Conservation (phyloP, 2,329 filamentous ascomycete species). For the Nothophaeocryptopus gaeumannii region DNA sequence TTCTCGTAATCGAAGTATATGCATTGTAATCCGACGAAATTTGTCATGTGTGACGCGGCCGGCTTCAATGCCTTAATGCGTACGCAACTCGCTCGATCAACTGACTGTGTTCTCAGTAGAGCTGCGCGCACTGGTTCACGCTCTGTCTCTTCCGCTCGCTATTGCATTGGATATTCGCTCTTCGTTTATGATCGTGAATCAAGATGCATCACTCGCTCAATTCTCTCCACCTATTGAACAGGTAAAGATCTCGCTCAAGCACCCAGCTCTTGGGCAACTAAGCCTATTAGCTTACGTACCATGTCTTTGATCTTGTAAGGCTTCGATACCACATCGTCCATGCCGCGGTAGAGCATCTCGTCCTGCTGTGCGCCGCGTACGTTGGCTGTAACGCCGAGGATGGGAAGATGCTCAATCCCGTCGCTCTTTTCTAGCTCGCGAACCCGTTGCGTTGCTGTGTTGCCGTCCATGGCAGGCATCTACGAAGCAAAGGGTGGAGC, state of each 20-base stretch:
- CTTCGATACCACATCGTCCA: slow-evolving; percentile 35
- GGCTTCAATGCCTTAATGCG: no score
- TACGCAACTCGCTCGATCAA: no score
- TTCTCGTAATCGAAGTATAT: no score
- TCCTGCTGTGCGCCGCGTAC: slow-evolving; percentile 34
- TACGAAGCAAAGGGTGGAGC: neutral
- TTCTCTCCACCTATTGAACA: slow-evolving; percentile 15
- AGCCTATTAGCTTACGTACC: slow-evolving; percentile 20
- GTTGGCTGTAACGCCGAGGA: slow-evolving; percentile 37
- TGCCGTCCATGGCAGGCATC: slow-evolving; percentile 37
- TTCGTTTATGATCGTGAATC: neutral
- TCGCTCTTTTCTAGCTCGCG: slow-evolving; percentile 26
- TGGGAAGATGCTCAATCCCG: slow-evolving; percentile 25
- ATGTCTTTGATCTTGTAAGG: slow-evolving; percentile 36
- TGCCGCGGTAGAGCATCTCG: slow-evolving; percentile 32
- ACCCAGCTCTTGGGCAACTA: slow-evolving; percentile 1
- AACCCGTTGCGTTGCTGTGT: slow-evolving; percentile 29
- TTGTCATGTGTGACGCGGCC: no score
- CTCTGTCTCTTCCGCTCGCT: no score
- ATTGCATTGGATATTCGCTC: no score
- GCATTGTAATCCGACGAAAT: no score
- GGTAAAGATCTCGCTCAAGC: slow-evolving; percentile 8
- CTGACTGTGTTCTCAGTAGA: no score
- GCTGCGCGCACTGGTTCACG: no score
- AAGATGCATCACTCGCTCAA: neutral